These are phyloP conservation scores for Adansonia grandidieri DNA, from an alignment of 441 rosid genomes.

Conservation along the genomic window DNA sequence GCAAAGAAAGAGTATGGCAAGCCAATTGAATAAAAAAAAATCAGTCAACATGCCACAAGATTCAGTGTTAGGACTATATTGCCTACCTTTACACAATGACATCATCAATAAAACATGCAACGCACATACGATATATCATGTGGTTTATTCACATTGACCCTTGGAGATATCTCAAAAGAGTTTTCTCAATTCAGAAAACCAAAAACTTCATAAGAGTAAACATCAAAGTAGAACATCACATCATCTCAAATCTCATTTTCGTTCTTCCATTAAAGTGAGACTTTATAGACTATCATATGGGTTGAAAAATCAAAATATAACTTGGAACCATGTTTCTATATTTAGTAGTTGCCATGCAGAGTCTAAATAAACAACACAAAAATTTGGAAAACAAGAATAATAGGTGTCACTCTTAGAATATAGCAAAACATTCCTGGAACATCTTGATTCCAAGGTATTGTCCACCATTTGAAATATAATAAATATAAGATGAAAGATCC, in stretches of 20 bases:
- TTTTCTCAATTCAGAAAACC: not conserved
- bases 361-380: constrained; percentile 11
- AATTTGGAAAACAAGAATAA: not conserved
- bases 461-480: constrained; percentile 17
- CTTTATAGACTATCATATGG: not conserved
- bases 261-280: constrained; percentile 16
- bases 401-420: not conserved
- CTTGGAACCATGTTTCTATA: constrained; percentile 6
- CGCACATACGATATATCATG: not conserved
- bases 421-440: constrained; percentile 23
- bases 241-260: constrained; percentile 3
- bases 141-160: not conserved
- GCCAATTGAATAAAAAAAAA: not conserved
- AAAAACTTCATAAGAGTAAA: constrained; percentile 6
- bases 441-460: constrained; percentile 6
- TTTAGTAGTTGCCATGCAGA: not conserved
- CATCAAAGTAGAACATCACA: not conserved
- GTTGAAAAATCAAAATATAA: constrained; percentile 14
- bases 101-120: constrained; percentile 2
- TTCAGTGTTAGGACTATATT: constrained; percentile 10
- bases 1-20: not conserved
- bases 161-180: not conserved
- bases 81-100: constrained; percentile 11
- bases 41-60: constrained; percentile 5
- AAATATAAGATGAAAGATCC: not conserved